Base-by-base conservation (phyloP, 2,329 filamentous ascomycete species). In the Clarireedia paspali region DNA sequence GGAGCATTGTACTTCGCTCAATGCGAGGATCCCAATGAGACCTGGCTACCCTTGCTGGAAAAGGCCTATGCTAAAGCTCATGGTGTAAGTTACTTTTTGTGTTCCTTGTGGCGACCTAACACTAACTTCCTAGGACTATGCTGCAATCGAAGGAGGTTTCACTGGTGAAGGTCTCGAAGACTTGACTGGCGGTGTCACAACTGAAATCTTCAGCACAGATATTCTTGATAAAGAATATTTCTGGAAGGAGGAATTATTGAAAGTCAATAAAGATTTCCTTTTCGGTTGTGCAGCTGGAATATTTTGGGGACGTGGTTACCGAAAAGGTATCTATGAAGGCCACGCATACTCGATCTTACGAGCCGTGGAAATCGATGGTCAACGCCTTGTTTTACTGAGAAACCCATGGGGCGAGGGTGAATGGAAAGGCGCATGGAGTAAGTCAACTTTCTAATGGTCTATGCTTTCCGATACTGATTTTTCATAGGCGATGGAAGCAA, bases 41-140 rank as follows among this genome's bases (percentile, higher is more conserved):
- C 87, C 0, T 92, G 88, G 88, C 75, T 91, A 6, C 86, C 88
- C 0, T 73, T 92, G 17, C 74, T 91, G 2, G 87, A 91, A 66
- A 92, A 92, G 69, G 88, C 88, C 1, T 91, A 88, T 66, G 88
- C 88, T 15, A 92, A 92, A 69, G 86, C 86, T 0, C 89, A 92
- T 63, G 88, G 88, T 2, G 88, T 47, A 26, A 92, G 65, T 94
- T 63, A 80, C 77, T 24, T 14, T 5, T 12, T 12, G 23, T n/a
- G 3, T 5, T 27, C 5, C 14, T 15, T 46, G 15, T 9, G n/a
- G 5, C 4, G 20, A 15, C 15, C 44, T 7, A 47, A 9, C 14
- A 27, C 24, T 47, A 26, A 47, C 20, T 5, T 47, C 6, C 5
- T 15, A 47, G 44, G 44, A 47, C 15, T 47, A 47, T 47, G 44